Conservation (phyloP, 805 yeast genomes). For the Barnettozyma populi region DNA sequence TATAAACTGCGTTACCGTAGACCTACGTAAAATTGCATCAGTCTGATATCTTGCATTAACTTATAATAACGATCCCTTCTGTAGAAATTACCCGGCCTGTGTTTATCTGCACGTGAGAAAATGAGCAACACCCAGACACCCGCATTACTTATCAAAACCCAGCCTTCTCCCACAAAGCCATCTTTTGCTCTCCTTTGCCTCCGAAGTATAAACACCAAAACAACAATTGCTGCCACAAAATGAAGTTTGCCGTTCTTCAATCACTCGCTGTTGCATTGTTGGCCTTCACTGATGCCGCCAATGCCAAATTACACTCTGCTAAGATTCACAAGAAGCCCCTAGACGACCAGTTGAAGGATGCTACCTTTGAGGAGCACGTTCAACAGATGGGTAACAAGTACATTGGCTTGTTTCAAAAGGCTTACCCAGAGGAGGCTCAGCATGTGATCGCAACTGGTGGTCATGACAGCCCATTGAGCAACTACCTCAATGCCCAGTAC, state of each 20-base stretch:
- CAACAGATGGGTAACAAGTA: slow-evolving; percentile 59
- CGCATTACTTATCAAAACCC: neutral
- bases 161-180: neutral
- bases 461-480: slow-evolving; percentile 81
- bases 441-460: slow-evolving; percentile 31
- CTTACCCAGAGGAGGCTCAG: slow-evolving; percentile 34
- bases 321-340: slow-evolving; percentile 54
- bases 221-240: slow-evolving; percentile 3
- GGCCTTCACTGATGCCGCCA: slow-evolving; percentile 39
- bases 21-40: neutral
- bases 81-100: neutral
- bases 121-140: neutral
- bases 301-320: slow-evolving; percentile 50
- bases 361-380: slow-evolving; percentile 47
- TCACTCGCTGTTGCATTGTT: slow-evolving; percentile 21
- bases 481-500: slow-evolving; percentile 94
- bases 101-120: neutral
- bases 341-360: slow-evolving; percentile 50
- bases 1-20: neutral
- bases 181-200: neutral
- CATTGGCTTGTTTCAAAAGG: slow-evolving; percentile 41
- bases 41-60: neutral
- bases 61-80: no score
- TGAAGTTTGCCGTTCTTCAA: slow-evolving; percentile 22
- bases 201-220: neutral